Evolutionary conservation across 2,329 filamentous ascomycete species (phyloP), one percentile per base, ranked within the genome.

Genomic region (Pochonia chlamydosporia): DNA sequence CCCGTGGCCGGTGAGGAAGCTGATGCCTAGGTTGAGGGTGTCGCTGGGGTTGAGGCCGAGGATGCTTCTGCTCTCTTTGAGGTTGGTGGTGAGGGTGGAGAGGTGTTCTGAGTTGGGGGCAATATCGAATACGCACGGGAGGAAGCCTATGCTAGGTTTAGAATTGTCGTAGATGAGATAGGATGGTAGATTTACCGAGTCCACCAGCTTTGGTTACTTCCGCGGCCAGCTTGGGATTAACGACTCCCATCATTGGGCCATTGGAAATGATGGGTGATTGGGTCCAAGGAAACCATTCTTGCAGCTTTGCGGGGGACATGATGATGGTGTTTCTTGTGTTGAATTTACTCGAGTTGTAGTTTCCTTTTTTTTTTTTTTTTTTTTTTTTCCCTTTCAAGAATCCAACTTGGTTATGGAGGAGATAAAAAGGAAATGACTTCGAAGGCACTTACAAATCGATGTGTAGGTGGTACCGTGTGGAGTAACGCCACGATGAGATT

Each of bases 1-100:
- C 20, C 65, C 60, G 44, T 74, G 63, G 47, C 78, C 79, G 40
- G 80, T 76, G 46, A 86, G 72, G 62, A 87, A 82, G 50, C 63
- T 56, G 7, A 59, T 54, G 46, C 82, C 84, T 3, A 85, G 68
- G 49, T 76, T 80, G 31, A 86, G 64, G 31, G 76, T 76, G 3
- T 46, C 52, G 3, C 63, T 52, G 1, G 50, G 50, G n/a, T 48
- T 47, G 16, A 54, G 48, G 20, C 56, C 54, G 14, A 67, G 57
- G 23, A 63, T 61, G 11, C 49, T 23, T 7, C 59, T 56, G 47
- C 56, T 55, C 33, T 65, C 57, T 28, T 52, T 43, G 18, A 70
- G 59, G 43, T 66, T 59, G 35, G 53, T 52, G 23, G 63, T 55
- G 28, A 71, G 64, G 28, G 59, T 57, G 24, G 48, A 51, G 31